Percentiles rank a stretch among this genome's conserved stretches.
phyloP scores from a whole-genome alignment of 805 yeast genomes.

The Kluyveromyces wickerhamii region DNA sequence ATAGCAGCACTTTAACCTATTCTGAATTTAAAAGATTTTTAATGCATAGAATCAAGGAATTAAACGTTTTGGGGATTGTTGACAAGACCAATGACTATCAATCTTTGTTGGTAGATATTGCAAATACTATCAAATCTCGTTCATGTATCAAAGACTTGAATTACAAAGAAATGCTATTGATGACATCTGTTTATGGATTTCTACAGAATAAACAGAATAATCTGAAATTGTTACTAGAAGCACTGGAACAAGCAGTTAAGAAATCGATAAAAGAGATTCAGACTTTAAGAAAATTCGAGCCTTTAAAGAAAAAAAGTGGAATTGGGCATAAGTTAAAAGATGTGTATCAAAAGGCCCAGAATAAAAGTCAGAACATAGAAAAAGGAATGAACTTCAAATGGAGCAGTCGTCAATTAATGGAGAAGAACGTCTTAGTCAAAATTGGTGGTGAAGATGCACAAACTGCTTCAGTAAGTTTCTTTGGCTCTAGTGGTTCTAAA shows the following conservation, averaged over 20 bases:
- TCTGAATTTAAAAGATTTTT: constrained; percentile 73
- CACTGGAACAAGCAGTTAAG: constrained; percentile 39
- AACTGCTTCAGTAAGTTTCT: constrained; percentile 30
- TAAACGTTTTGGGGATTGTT: constrained; percentile 61
- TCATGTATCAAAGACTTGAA: constrained; percentile 33
- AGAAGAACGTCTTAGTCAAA: constrained; percentile 57
- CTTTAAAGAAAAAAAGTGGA: constrained; percentile 23
- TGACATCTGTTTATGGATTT: constrained; percentile 39
- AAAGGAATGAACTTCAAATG: constrained; percentile 59
- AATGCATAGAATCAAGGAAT: constrained; percentile 62
- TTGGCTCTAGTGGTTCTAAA: constrained; percentile 38
- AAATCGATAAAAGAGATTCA: constrained; percentile 45
- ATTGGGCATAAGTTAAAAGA: constrained; percentile 36
- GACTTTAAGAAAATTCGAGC: constrained; percentile 26
- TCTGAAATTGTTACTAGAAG: background rate
- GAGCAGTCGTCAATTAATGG: constrained; percentile 65
- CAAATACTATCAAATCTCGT: constrained; percentile 65
- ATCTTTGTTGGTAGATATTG: constrained; percentile 71
- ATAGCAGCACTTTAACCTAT: constrained; percentile 44
- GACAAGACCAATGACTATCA: constrained; percentile 69
- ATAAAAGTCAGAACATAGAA: constrained; percentile 20
- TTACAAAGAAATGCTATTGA: constrained; percentile 35
- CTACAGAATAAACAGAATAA: constrained; percentile 33
- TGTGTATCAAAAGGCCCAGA: constrained; percentile 31
- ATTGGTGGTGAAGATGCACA: constrained; percentile 45